Evolutionary conservation across 208 protist genomes (phyloP), one percentile per base, ranked within the genome.

Genomic region (Acanthamoeba polyphaga): DNA sequence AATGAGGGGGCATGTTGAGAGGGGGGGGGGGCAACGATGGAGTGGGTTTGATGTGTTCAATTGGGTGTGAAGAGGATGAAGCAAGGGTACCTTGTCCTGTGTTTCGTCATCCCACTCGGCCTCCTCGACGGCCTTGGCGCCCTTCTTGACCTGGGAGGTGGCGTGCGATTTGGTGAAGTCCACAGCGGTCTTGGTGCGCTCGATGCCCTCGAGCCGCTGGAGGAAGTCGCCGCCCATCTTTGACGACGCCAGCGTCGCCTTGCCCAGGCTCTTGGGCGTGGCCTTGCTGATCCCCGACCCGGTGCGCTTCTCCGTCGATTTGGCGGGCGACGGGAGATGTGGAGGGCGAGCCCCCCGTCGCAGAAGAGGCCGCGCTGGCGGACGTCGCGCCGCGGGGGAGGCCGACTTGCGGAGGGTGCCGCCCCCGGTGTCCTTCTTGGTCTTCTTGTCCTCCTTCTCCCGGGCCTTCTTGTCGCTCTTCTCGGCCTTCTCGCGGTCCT

Each of bases 141-240:
- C 85, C 85, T 91, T 91, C 53, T 91, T 91, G 53, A 87, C 78
- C 32, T 87, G 78, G 12, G 78, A n/a, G 53, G 78, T 91, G 43
- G 32, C 22, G 55, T 91, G 85, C 12, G 85, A 91, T 29, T 91
- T 91, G 85, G 85, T 91, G 62, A 91, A 91, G 34, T 91, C 85
- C 19, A 91, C 85, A 29, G 53, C 62, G 5, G 58, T 91, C 85
- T 91, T 91, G 85, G 85, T 72, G 62, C 58, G 58, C 85, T 91
- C 85, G 62, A 91, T 91, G 58, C 62, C 58, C 62, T 91, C 85
- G 15, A 91, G 85, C 13, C 58, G 62, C 53, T 91, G 53, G 49
- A 91, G 53, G 85, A 91, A 91, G 53, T 91, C 62, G 13, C 62
- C 85, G 29, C 85, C 85, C 53, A 91, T 32, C 62, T 91, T 91